Percentiles rank a stretch among this genome's conserved stretches.
These are phyloP conservation scores for Volvox africanus DNA, from an alignment of 139 green algal genomes.

Conservation along the genomic window DNA sequence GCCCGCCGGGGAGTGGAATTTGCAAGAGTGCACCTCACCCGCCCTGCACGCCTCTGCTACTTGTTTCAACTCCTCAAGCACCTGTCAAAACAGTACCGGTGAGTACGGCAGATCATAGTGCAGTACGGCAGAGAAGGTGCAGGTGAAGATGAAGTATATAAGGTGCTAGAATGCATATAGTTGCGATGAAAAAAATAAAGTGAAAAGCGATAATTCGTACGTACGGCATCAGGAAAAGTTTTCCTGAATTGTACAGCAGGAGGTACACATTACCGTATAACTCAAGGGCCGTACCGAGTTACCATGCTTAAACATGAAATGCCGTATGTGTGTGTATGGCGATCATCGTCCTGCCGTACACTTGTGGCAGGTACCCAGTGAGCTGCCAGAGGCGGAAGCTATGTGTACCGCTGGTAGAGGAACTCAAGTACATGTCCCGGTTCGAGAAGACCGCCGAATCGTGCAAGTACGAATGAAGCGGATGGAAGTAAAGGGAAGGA, in stretches of 20 bases:
- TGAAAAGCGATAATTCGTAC: no score
- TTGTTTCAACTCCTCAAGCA: constrained; percentile 33
- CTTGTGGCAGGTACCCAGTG: background rate
- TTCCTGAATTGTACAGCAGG: no score
- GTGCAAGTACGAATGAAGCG: background rate
- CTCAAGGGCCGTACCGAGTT: no score
- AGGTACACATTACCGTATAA: no score
- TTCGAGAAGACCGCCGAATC: background rate
- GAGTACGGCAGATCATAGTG: background rate
- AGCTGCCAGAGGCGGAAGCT: constrained; percentile 22
- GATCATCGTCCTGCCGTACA: no score
- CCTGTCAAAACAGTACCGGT: constrained; percentile 24
- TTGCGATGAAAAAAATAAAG: no score
- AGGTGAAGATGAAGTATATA: no score
- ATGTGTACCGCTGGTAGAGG: constrained; percentile 34
- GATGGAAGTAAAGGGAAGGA: background rate
- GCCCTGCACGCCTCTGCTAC: constrained; percentile 51
- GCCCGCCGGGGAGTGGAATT: background rate
- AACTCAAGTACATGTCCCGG: background rate
- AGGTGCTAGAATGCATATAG: no score
- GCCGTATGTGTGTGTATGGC: no score
- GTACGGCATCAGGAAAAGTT: no score
- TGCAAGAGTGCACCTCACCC: constrained; percentile 26
- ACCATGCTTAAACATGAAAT: no score
- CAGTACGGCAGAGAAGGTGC: no score